A percentile compares a stretch with the other conserved stretches of the same genome.
phyloP scores from a whole-genome alignment of 129 eudicot species.

The Flaveria trinervia region DNA sequence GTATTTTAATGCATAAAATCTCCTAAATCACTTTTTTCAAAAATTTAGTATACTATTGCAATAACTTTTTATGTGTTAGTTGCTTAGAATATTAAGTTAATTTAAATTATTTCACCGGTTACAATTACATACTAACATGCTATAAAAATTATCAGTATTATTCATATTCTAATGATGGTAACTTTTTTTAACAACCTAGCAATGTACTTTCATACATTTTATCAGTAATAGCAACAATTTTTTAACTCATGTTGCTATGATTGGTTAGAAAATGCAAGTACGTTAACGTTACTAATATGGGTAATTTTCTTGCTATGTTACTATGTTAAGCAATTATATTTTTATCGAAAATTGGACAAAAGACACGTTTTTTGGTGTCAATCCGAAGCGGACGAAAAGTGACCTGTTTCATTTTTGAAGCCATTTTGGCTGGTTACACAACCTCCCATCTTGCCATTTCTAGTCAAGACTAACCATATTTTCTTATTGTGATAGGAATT shows the following conservation, averaged over 20 bases:
- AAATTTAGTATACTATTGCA: neutral
- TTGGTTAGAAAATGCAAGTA: neutral
- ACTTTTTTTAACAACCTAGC: neutral
- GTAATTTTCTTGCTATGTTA: neutral
- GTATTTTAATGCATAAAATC: neutral
- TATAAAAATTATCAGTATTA: neutral
- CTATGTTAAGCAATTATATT: neutral
- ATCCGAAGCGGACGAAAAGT: neutral
- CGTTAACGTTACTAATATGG: neutral
- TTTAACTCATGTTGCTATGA: neutral
- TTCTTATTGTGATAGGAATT: slow-evolving; percentile 58
- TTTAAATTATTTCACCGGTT: neutral
- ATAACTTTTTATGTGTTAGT: neutral
- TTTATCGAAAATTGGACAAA: neutral
- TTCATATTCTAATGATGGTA: neutral
- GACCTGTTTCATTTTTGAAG: neutral
- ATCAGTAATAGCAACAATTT: neutral
- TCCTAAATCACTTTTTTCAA: neutral
- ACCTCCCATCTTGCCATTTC: neutral
- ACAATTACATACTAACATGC: neutral
- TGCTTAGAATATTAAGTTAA: neutral
- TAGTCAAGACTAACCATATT: neutral
- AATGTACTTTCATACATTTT: neutral
- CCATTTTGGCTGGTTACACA: neutral
- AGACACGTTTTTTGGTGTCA: neutral